These are phyloP conservation scores for Phytophthora uliginosa DNA, from an alignment of 352 stramenopile species.

Conservation along the genomic window DNA sequence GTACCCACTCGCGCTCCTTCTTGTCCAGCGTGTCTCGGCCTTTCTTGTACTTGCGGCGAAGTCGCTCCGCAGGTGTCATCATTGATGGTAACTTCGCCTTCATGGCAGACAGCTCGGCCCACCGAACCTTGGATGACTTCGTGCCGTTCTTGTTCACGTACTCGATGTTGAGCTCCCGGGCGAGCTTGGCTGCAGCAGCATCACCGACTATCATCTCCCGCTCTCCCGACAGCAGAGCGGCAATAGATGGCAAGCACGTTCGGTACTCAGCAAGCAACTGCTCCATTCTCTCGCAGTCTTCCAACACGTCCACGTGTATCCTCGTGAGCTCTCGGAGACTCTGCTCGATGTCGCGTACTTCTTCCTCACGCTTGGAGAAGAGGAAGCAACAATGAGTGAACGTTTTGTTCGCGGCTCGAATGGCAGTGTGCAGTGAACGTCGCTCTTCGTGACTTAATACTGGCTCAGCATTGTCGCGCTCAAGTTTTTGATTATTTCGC, in stretches of 20 bases:
- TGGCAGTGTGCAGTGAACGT: slow-evolving; percentile 46
- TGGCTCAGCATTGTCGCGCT: slow-evolving; percentile 54
- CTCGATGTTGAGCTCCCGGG: slow-evolving; percentile 67
- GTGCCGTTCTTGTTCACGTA: slow-evolving; percentile 59
- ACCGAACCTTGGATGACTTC: slow-evolving; percentile 70
- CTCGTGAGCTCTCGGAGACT: slow-evolving; percentile 72
- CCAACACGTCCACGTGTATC: slow-evolving; percentile 70
- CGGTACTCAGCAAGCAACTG: slow-evolving; percentile 61
- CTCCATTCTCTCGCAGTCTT: slow-evolving; percentile 75
- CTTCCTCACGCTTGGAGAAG: slow-evolving; percentile 76
- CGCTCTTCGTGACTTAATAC: slow-evolving; percentile 50
- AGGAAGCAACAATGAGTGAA: slow-evolving; percentile 82
- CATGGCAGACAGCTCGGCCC: slow-evolving; percentile 79
- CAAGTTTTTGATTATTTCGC: slow-evolving; percentile 50
- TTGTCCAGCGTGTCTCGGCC: slow-evolving; percentile 65
- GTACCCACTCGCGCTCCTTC: slow-evolving; percentile 81
- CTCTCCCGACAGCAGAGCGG: slow-evolving; percentile 47
- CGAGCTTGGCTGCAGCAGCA: slow-evolving; percentile 61
- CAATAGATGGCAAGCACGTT: slow-evolving; percentile 57
- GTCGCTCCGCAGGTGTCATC: slow-evolving; percentile 77
- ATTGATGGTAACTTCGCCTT: slow-evolving; percentile 82
- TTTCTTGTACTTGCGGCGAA: slow-evolving; percentile 89
- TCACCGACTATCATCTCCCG: slow-evolving; percentile 31
- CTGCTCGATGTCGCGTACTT: slow-evolving; percentile 74
- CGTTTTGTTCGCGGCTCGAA: slow-evolving; percentile 37